A percentile compares a stretch with the other conserved stretches of the same genome.
Conservation (phyloP, 257 asterid genomes). For the Plectranthus barbatus region DNA sequence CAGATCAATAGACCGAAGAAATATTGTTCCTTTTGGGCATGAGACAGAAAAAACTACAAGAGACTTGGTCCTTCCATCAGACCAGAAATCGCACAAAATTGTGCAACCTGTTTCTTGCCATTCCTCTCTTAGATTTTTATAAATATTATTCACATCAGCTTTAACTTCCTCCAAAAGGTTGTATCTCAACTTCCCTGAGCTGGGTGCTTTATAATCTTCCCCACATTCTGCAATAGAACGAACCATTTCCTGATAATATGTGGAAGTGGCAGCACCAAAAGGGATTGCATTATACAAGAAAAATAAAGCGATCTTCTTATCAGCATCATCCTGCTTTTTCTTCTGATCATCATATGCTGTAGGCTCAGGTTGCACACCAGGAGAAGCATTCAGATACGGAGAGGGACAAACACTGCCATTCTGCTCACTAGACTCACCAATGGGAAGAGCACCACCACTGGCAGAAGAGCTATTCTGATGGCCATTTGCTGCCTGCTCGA, state of each 20-base stretch:
- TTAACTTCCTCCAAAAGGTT: background rate
- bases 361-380: constrained; percentile 16
- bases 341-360: constrained; percentile 16
- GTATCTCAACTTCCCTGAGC: constrained; percentile 18
- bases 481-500: background rate
- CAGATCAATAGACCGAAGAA: too few species aligned
- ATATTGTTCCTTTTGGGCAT: too few species aligned
- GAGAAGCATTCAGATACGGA: constrained; percentile 17
- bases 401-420: constrained; percentile 27
- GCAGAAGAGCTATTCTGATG: constrained; percentile 39
- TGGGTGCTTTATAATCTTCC: constrained; percentile 31
- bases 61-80: too few species aligned
- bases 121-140: too few species aligned
- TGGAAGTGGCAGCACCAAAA: constrained; percentile 28
- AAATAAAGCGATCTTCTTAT: constrained; percentile 34
- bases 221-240: constrained; percentile 35
- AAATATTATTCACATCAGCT: too few species aligned
- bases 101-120: too few species aligned
- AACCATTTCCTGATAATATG: constrained; percentile 31
- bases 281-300: constrained; percentile 41
- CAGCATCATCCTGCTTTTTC: constrained; percentile 33
- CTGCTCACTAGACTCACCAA: constrained; percentile 24
- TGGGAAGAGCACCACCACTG: constrained; percentile 26
- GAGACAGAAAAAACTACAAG: too few species aligned
- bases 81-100: too few species aligned